Percentiles rank a stretch among this genome's conserved stretches.
Evolutionary conservation across 2,329 filamentous ascomycete genomes (phyloP).

Genomic region (Zalaria obscura): DNA sequence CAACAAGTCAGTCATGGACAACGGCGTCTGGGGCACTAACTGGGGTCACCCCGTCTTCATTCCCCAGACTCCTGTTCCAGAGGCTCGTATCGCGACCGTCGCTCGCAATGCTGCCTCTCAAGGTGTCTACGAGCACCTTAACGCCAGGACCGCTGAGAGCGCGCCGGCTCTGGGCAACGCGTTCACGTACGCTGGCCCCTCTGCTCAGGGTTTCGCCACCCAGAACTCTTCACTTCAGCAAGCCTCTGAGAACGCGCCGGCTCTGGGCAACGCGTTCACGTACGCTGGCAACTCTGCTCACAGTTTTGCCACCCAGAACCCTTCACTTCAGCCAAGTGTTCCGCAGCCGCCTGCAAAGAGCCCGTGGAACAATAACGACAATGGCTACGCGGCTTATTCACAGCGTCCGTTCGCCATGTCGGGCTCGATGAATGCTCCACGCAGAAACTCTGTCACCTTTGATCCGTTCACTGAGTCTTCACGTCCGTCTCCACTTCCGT

Average conservation of each 20-base stretch:
- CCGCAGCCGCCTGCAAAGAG: too few species aligned
- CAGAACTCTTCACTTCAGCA: background rate
- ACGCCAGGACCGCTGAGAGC: background rate
- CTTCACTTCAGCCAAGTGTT: too few species aligned
- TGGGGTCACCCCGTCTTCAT: constrained; percentile 1
- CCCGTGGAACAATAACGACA: too few species aligned
- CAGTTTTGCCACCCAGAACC: too few species aligned
- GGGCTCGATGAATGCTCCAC: background rate
- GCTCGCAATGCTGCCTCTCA: background rate
- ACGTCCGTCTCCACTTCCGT: too few species aligned
- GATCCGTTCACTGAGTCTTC: background rate
- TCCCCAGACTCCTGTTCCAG: constrained; percentile 1
- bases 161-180: background rate
- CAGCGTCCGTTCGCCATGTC: too few species aligned
- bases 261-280: too few species aligned
- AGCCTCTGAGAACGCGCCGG: too few species aligned
- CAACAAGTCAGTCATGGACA: background rate
- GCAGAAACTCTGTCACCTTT: background rate
- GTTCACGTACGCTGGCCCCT: background rate
- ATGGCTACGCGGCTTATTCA: too few species aligned
- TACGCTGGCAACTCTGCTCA: too few species aligned
- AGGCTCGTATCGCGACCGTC: background rate
- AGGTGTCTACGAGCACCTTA: background rate
- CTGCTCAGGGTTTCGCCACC: background rate
- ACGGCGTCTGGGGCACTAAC: background rate